These are phyloP conservation scores for Aspergillus brunneoviolaceus DNA, from an alignment of 2,329 filamentous ascomycete species.

Conservation along the genomic window DNA sequence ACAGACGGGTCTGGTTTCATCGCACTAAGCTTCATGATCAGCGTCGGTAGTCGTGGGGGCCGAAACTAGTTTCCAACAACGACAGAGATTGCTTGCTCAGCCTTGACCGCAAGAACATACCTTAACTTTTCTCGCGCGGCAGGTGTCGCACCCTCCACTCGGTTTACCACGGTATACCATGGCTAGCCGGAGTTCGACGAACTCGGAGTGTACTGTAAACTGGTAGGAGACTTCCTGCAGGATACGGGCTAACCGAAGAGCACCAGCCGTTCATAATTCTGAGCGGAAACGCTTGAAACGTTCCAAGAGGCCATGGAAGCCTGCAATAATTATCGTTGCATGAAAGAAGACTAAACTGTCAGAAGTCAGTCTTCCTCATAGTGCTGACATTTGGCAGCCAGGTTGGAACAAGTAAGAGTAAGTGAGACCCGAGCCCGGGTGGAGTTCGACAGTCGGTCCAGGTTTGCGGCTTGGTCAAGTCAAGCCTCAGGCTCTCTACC, in stretches of 20 bases:
- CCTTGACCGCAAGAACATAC: conserved; percentile 5
- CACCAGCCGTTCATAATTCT: neutral
- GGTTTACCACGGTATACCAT: neutral
- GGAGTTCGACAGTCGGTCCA: neutral
- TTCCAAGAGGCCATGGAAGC: too few relatives aligned
- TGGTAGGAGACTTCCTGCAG: neutral
- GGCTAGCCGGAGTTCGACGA: neutral
- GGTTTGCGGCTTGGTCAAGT: neutral
- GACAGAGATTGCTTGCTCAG: neutral
- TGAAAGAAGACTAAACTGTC: neutral
- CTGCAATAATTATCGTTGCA: too few relatives aligned
- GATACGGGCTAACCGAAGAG: neutral
- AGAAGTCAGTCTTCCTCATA: too few relatives aligned
- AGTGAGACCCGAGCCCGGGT: neutral
- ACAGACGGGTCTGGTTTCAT: conserved; percentile 1
- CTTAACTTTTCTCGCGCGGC: conserved; percentile 1
- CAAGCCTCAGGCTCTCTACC: neutral
- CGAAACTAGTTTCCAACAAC: neutral
- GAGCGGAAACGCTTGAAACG: too few relatives aligned
- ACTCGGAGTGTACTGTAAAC: neutral
- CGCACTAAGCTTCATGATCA: neutral
- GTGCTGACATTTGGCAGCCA: too few relatives aligned
- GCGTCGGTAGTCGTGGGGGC: neutral
- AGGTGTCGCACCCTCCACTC: conserved; percentile 1
- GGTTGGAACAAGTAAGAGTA: too few relatives aligned